Conservation (phyloP, 2,329 filamentous ascomycete genomes). For the Cryphonectria carpinicola region DNA sequence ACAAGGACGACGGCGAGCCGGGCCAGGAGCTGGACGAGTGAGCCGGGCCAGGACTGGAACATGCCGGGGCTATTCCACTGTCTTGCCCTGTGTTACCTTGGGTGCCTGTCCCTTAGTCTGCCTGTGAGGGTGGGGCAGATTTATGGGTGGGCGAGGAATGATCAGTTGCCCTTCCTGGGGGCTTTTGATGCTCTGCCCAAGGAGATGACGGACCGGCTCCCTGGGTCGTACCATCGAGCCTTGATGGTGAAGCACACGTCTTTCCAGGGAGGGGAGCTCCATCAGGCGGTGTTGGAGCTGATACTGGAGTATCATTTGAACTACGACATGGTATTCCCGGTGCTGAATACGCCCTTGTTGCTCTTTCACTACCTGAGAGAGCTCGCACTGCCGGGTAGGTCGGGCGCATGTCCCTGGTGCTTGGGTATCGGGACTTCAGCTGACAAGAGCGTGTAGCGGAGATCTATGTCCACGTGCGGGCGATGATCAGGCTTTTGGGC, state of each 20-base stretch:
- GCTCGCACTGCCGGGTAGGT: slow-evolving; percentile 74
- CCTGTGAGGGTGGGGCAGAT: slow-evolving; percentile 79
- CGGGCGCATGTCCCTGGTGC: background rate
- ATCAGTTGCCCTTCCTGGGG: slow-evolving; percentile 72
- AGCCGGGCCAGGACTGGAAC: slow-evolving; percentile 53
- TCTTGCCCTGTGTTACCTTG: slow-evolving; percentile 79
- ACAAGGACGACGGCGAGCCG: slow-evolving; percentile 39
- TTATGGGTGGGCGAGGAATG: slow-evolving; percentile 66
- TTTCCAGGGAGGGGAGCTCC: slow-evolving; percentile 62
- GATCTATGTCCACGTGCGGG: slow-evolving; percentile 61
- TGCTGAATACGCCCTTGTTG: slow-evolving; percentile 70
- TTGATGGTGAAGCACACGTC: slow-evolving; percentile 56
- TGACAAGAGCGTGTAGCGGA: slow-evolving; percentile 58
- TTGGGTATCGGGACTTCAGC: slow-evolving; percentile 12
- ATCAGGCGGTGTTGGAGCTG: slow-evolving; percentile 65
- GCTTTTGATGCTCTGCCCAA: slow-evolving; percentile 55
- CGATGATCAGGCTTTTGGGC: slow-evolving; percentile 54
- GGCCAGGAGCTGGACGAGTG: slow-evolving; percentile 49
- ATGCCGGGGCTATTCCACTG: slow-evolving; percentile 74
- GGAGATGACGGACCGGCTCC: slow-evolving; percentile 68
- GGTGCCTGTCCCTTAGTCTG: slow-evolving; percentile 72
- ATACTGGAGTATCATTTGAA: slow-evolving; percentile 67
- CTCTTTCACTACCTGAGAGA: slow-evolving; percentile 71
- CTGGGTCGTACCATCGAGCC: slow-evolving; percentile 60
- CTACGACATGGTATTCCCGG: slow-evolving; percentile 72